Conservation (phyloP, 352 stramenopile genomes). For the Globisporangium irregulare region DNA sequence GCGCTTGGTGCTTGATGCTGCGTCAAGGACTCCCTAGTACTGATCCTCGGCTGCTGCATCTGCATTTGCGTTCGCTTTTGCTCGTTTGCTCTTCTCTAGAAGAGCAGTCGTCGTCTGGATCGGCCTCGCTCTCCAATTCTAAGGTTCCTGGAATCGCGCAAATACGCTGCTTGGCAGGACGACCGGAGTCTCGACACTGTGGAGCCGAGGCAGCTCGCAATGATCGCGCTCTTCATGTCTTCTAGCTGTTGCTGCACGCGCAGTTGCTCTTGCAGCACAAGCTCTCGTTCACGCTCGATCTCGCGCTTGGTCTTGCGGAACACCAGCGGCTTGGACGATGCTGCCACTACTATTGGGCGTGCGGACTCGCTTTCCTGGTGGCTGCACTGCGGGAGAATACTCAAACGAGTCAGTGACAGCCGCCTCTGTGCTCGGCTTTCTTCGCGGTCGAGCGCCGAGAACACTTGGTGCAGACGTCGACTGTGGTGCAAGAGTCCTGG, state of each 20-base stretch:
- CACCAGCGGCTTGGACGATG: slow-evolving; percentile 30
- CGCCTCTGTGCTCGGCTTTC: slow-evolving; percentile 27
- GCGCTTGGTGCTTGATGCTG: neutral
- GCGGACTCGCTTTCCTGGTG: neutral
- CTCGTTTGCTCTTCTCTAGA: slow-evolving; percentile 23
- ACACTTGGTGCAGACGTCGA: slow-evolving; percentile 29
- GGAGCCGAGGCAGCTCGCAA: slow-evolving; percentile 6
- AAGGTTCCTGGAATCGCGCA: slow-evolving; percentile 2
- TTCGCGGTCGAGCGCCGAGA: slow-evolving; percentile 35
- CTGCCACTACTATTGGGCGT: slow-evolving; percentile 6
- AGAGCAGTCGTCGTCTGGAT: slow-evolving; percentile 33
- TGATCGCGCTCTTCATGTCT: slow-evolving; percentile 10
- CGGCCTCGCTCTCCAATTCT: slow-evolving; percentile 22
- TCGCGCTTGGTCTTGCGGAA: slow-evolving; percentile 61
- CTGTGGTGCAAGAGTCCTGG: slow-evolving; percentile 34
- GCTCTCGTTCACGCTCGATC: slow-evolving; percentile 41
- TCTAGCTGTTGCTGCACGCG: slow-evolving; percentile 21
- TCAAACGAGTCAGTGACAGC: slow-evolving; percentile 16
- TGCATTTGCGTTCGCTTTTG: neutral
- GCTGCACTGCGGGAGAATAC: slow-evolving; percentile 11
- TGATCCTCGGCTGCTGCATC: neutral
- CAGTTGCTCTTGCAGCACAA: slow-evolving; percentile 20
- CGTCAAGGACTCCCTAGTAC: neutral
- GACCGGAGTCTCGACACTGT: slow-evolving; percentile 4
- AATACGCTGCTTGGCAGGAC: slow-evolving; percentile 8